Evolutionary conservation across 306 rosid genomes (phyloP), one percentile per base, ranked within the genome.

Genomic region (Vigna mungo): DNA sequence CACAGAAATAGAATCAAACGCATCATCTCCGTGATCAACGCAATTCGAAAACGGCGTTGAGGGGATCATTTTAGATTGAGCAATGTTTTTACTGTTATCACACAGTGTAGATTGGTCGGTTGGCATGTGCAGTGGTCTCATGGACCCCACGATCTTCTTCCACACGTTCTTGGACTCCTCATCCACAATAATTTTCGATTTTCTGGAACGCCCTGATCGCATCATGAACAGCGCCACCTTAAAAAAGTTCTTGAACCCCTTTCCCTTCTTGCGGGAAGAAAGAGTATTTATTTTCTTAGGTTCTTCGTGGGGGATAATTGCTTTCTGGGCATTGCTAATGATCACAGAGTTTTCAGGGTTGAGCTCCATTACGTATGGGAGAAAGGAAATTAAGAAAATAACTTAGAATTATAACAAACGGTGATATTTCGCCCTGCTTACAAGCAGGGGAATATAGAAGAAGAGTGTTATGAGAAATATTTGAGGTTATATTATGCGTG

Each of bases 91-190:
- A 8, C 34, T 61, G 3, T 27, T n/a, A 37, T 37, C 5, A 4
- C 4, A 30, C 1, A 36, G 39, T 2, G 80, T 62, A 1, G 90
- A 75, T 10, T 49, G 15, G 43, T 48, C 27, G 80, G n/a, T 65
- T 52, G 86, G 92, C 15, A 91, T 75, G 56, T 87, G 97, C 82
- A 88, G 41, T 2, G 92, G 92, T 2, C 93, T 85, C 84, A 89
- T 87, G 15, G 96, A 87, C 4, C 86, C 92, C 8, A 91, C 74
- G 0, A 93, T 43, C 4, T 80, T 75, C 49, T 69, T 82, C 96
- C 90, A 90, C 10, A 71, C 2, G 66, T 80, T 64, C 16, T 15
- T 76, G 12, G 97, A 86, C 3, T 68, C 80, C 5, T 68, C 71
- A 4, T 76, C 82, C 1, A 48, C 43, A 0, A 68, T 0, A 2